Percentiles rank a stretch among this genome's conserved stretches.
These are phyloP conservation scores for Aureobasidium lini DNA, from an alignment of 2,329 filamentous ascomycete genomes.

Conservation along the genomic window DNA sequence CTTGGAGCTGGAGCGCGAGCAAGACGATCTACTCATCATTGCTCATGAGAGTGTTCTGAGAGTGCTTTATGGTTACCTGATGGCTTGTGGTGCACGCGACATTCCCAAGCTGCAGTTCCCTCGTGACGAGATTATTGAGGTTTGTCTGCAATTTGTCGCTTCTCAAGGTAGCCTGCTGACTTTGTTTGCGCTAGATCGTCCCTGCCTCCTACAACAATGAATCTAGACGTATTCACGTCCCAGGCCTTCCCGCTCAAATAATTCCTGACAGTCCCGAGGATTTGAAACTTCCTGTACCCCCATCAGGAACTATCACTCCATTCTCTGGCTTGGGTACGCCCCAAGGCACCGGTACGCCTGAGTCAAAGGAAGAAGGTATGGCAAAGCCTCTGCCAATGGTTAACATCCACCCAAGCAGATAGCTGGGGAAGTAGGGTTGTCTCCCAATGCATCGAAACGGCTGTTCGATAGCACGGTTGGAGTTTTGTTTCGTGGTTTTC, in stretches of 20 bases:
- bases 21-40: slow-evolving; percentile 96
- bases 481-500: neutral
- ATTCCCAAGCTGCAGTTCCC: slow-evolving; percentile 92
- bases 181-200: slow-evolving; percentile 56
- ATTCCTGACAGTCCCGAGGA: slow-evolving; percentile 75
- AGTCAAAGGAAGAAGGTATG: neutral
- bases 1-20: slow-evolving; percentile 89
- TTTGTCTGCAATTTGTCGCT: slow-evolving; percentile 23
- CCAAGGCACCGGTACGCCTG: slow-evolving; percentile 16
- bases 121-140: slow-evolving; percentile 93
- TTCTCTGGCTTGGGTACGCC: slow-evolving; percentile 34
- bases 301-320: slow-evolving; percentile 43
- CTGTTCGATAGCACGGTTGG: neutral
- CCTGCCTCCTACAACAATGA: slow-evolving; percentile 96
- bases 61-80: slow-evolving; percentile 93
- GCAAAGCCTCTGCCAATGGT: neutral
- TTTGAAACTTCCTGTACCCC: slow-evolving; percentile 67
- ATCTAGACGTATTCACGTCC: slow-evolving; percentile 82
- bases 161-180: neutral
- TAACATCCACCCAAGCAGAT: slow-evolving; percentile 3
- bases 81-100: slow-evolving; percentile 94
- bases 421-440: neutral
- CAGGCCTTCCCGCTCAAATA: slow-evolving; percentile 55
- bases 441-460: neutral
- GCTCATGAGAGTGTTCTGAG: slow-evolving; percentile 96